Base-by-base conservation (phyloP, 805 yeast species). In the Yamadazyma endophytica region DNA sequence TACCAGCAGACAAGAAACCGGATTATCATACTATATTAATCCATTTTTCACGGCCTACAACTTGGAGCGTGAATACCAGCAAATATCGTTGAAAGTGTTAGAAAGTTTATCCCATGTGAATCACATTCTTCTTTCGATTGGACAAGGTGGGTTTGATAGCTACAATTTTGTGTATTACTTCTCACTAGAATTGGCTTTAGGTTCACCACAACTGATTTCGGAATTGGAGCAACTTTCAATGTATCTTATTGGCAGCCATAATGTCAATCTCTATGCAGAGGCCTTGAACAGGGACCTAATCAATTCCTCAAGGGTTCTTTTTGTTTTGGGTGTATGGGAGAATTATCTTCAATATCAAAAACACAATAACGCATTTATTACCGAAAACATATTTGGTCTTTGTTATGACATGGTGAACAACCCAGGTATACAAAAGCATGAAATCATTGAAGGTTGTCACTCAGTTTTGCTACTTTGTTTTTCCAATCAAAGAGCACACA, bases 71-170 rank as follows among this genome's bases (percentile, higher is more conserved):
- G 52, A 56, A 20, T 61, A 59, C 32, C 35, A 46, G 8, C 49
- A 53, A 14, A 42, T 59, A 7, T 41, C 62, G 18, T 38, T 47
- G 25, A 44, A 46, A 17, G 50, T 72, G 1, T 45, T 75, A 20
- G 61, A 61, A 26, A 47, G 58, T 5, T 52, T 77, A 9, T 74
- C 61, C 45, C 52, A 68, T 37, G 27, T 68, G 30, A 64, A 73
- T 39, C 75, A 69, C 39, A 56, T 78, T 6, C 45, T 77, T 16
- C 64, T 70, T 17, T 57, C 70, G 14, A 68, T 78, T 6, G 85
- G 85, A 0, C 70, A 73, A 15, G 83, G 82, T 4, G 83, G 83
- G 3, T 78, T 78, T 46, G 77, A 75, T 35, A 65, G 74, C 9
- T 81, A 76, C 50, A 77, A 77, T 43, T 80, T 76, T 49, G 74